A percentile compares a stretch with the other conserved stretches of the same genome.
Evolutionary conservation across 129 eudicot genomes (phyloP).

Genomic region (Chrysanthemum lavandulifolium): DNA sequence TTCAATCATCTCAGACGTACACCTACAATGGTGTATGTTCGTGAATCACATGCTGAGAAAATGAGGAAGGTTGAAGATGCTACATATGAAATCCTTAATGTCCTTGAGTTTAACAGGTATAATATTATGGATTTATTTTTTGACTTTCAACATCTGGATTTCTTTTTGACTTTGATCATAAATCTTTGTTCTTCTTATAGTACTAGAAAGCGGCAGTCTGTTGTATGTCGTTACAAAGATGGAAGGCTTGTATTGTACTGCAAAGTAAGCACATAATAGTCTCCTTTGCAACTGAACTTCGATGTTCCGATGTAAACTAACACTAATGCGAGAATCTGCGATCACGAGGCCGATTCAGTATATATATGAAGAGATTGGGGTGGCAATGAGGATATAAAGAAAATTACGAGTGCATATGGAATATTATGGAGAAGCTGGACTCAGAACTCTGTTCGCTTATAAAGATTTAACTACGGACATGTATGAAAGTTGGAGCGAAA

Average conservation of each 20-base stretch:
- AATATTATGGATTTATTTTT: slow-evolving; percentile 12
- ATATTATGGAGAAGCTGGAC: slow-evolving; percentile 91
- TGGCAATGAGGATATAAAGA: slow-evolving; percentile 66
- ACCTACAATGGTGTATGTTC: slow-evolving; percentile 90
- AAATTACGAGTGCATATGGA: slow-evolving; percentile 79
- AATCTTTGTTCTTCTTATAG: slow-evolving; percentile 38
- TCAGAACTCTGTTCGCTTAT: slow-evolving; percentile 94
- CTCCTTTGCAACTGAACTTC: slow-evolving; percentile 15
- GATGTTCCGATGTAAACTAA: slow-evolving; percentile 23
- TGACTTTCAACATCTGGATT: slow-evolving; percentile 14
- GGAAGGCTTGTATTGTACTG: slow-evolving; percentile 94
- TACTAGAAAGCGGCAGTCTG: slow-evolving; percentile 98
- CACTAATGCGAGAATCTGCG: slow-evolving; percentile 22
- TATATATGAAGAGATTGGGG: slow-evolving; percentile 75
- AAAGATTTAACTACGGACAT: slow-evolving; percentile 61
- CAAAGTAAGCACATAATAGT: slow-evolving; percentile 51
- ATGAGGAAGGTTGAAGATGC: slow-evolving; percentile 88
- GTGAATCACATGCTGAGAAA: slow-evolving; percentile 94
- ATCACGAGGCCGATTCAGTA: slow-evolving; percentile 85
- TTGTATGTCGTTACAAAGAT: slow-evolving; percentile 83
- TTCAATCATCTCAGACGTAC: slow-evolving; percentile 62
- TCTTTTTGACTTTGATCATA: slow-evolving; percentile 7
- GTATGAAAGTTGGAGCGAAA: slow-evolving; percentile 89
- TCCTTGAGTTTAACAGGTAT: slow-evolving; percentile 95
- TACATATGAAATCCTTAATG: slow-evolving; percentile 81